Conservation (phyloP, 257 asterid genomes). For the Jacaranda mimosifolia region DNA sequence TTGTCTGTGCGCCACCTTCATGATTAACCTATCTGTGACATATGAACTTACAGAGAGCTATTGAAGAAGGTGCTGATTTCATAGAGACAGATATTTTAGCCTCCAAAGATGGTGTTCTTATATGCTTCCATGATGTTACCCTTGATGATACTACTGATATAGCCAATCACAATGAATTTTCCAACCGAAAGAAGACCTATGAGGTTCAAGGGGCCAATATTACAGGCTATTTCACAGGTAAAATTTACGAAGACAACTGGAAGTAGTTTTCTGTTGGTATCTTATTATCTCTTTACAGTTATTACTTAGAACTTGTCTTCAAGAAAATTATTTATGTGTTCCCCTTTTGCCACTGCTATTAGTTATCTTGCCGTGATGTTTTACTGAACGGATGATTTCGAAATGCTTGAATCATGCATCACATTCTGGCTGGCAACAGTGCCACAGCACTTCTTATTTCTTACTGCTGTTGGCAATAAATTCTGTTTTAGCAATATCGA, state of each 20-base stretch:
- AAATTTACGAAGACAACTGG: conserved; percentile 11
- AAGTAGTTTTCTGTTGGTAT: neutral
- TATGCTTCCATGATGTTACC: conserved; percentile 80
- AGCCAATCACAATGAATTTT: conserved; percentile 70
- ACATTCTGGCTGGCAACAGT: neutral
- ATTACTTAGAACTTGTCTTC: neutral
- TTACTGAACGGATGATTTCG: neutral
- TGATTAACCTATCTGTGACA: conserved; percentile 3
- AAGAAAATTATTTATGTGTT: neutral
- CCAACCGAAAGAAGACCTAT: conserved; percentile 71
- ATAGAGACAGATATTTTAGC: conserved; percentile 89
- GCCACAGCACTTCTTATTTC: neutral
- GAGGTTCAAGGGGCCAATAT: conserved; percentile 72
- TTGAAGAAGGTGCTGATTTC: conserved; percentile 97
- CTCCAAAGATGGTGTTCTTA: conserved; percentile 87
- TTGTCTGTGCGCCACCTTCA: neutral
- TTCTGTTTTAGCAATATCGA: neutral
- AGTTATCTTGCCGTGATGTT: conserved; percentile 4
- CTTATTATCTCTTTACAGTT: conserved; percentile 11
- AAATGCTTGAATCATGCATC: neutral
- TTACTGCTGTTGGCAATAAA: neutral
- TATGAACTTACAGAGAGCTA: conserved; percentile 81
- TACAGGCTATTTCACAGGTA: conserved; percentile 85
- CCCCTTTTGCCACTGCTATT: neutral
- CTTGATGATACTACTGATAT: conserved; percentile 84